phyloP scores from a whole-genome alignment of 495 filamentous ascomycete genomes.

The Corynascus novoguineensis region DNA sequence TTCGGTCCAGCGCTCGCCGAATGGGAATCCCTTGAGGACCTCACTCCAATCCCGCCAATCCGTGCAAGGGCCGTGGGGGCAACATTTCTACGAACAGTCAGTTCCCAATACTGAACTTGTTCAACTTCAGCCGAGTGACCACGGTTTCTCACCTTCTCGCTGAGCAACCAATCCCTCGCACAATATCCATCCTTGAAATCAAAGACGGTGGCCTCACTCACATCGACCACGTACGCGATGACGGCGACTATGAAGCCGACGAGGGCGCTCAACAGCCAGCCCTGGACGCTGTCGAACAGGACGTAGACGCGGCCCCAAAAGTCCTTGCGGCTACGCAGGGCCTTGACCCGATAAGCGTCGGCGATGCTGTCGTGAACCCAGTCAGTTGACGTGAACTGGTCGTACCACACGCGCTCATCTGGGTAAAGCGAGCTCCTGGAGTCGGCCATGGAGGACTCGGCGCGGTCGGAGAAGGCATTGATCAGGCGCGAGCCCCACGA shows the following conservation, averaged over 20 bases:
- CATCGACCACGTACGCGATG: constrained; percentile 83
- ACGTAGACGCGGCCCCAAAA: constrained; percentile 70
- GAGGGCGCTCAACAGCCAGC: constrained; percentile 88
- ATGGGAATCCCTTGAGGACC: constrained; percentile 48
- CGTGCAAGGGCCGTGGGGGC: constrained; percentile 60
- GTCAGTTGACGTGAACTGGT: constrained; percentile 97
- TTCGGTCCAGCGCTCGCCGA: constrained; percentile 62
- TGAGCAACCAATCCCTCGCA: constrained; percentile 60
- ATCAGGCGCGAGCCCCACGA: constrained; percentile 55
- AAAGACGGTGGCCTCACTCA: constrained; percentile 76
- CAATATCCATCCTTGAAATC: constrained; percentile 92
- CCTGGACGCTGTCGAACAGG: constrained; percentile 82
- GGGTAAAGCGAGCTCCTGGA: constrained; percentile 55
- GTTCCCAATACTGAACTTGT: constrained; percentile 12
- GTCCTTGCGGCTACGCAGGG: constrained; percentile 74
- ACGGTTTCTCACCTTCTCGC: constrained; percentile 53
- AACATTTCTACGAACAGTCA: constrained; percentile 54
- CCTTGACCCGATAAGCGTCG: constrained; percentile 82
- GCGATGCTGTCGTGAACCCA: constrained; percentile 98
- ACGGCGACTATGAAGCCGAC: constrained; percentile 83
- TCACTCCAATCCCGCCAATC: constrained; percentile 75
- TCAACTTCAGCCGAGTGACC: too few relatives aligned
- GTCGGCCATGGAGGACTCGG: constrained; percentile 46
- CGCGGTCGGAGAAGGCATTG: constrained; percentile 43
- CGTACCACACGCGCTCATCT: constrained; percentile 95